Percentiles rank a stretch among this genome's conserved stretches.
Evolutionary conservation across 2,329 filamentous ascomycete species (phyloP).

Genomic region (Phoma sp.): DNA sequence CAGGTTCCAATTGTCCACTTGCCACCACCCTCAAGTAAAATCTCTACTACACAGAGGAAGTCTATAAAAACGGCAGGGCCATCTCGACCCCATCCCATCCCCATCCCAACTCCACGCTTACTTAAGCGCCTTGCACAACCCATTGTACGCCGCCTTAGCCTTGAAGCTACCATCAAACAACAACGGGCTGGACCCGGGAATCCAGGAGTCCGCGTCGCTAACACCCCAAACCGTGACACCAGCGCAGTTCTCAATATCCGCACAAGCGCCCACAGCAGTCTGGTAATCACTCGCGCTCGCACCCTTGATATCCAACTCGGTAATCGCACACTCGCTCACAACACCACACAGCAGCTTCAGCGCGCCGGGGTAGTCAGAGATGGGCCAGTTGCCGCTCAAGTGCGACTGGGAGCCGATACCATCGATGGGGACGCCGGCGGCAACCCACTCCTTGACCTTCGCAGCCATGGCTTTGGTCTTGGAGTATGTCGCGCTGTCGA

Average conservation of each 20-base stretch:
- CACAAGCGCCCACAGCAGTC: conserved; percentile 61
- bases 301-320: conserved; percentile 70
- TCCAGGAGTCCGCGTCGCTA: conserved; percentile 53
- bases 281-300: conserved; percentile 64
- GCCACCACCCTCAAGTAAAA: neutral
- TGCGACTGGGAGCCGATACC: conserved; percentile 68
- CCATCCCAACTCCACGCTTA: neutral
- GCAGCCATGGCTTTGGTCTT: conserved; percentile 64
- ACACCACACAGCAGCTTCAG: conserved; percentile 60
- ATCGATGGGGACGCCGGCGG: conserved; percentile 67
- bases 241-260: conserved; percentile 64
- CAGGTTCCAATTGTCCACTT: no score
- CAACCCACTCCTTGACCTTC: conserved; percentile 69
- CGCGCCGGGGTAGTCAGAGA: conserved; percentile 55
- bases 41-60: neutral
- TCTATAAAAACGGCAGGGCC: neutral
- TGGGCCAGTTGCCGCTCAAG: conserved; percentile 53
- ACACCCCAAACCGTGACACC: conserved; percentile 69
- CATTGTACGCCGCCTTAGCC: conserved; percentile 51
- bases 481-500: conserved; percentile 64
- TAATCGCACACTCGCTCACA: conserved; percentile 66
- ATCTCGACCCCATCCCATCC: neutral
- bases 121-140: conserved; percentile 11
- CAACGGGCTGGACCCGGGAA: conserved; percentile 45
- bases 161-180: conserved; percentile 51